Evolutionary conservation across 2,329 filamentous ascomycete species (phyloP), one percentile per base, ranked within the genome.

Genomic region (Hypoxylon sp.): DNA sequence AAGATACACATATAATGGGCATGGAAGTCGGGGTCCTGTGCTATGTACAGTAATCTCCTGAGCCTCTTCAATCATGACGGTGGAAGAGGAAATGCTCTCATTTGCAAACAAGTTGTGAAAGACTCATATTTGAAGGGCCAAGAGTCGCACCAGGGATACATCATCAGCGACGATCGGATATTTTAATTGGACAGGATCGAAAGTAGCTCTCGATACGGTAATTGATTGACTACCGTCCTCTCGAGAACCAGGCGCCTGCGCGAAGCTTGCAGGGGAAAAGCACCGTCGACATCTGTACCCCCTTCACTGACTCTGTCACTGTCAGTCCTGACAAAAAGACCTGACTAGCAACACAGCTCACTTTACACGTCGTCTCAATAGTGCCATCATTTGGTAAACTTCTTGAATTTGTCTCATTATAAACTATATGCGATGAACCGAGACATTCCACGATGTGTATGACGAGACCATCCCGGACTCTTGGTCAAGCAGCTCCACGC

Each of bases 91-190:
- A 62, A 24, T 46, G 17, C n/a, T 14, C 17, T 37, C 29, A 63
- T 66, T 57, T 57, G 44, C 39, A 29, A 48, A 26, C 47, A 52
- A 50, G n/a, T 37, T 44, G 48, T 46, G 26, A 35, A 35, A 42
- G 50, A 37, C 37, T 66, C 67, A 55, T 66, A 69, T 66, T 65
- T 56, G 46, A 51, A 50, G 37, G 46, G 66, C 66, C 63, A 66
- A 69, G 66, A 63, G 51, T n/a, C 33, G 53, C 39, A 44, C 22
- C 39, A 10, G 22, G 8, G 54, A 61, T 33, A 51, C 44, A 46
- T 53, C 19, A 52, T 42, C 14, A 55, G 48, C 24, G 59, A 44
- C 47, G 58, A 66, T 65, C 65, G 42, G 62, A 42, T 57, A 53
- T 50, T 65, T 47, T 50, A 48, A 70, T 70, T 68, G 62, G 65